Evolutionary conservation across 83 land plant species (phyloP).

Genomic region (Thuja plicata): DNA sequence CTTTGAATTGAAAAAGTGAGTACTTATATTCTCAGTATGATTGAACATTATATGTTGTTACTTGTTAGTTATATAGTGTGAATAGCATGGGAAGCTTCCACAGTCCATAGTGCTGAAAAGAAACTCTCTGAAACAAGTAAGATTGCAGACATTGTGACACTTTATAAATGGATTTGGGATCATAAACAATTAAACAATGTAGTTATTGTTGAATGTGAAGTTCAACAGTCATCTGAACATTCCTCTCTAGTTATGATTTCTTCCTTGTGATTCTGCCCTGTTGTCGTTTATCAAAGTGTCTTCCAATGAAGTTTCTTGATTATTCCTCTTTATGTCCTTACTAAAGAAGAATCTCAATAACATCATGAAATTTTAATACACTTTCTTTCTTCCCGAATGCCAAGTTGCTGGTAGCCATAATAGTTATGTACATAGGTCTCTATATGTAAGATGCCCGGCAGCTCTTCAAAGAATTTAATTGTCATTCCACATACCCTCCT

Average conservation of each 20-base stretch:
- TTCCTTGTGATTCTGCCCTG: too few species aligned
- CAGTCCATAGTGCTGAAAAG: not conserved
- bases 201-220: not conserved
- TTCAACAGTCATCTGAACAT: not conserved
- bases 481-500: not conserved
- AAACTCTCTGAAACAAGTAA: not conserved
- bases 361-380: too few species aligned
- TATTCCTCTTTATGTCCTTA: too few species aligned
- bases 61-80: too few species aligned
- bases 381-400: too few species aligned
- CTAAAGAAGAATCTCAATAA: too few species aligned
- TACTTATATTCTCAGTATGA: not conserved
- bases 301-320: too few species aligned
- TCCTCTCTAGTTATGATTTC: not conserved
- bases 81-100: not conserved
- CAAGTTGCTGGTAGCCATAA: too few species aligned
- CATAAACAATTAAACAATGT: not conserved
- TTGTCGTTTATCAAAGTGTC: too few species aligned
- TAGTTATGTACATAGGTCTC: not conserved
- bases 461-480: not conserved
- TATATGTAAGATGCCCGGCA: not conserved
- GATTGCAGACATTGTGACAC: not conserved
- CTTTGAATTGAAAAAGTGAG: slow-evolving; percentile 42
- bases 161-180: not conserved
- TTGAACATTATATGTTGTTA: not conserved